These are phyloP conservation scores for Neopestalotiopsis rosae DNA, from an alignment of 2,329 filamentous ascomycete species.

Conservation along the genomic window DNA sequence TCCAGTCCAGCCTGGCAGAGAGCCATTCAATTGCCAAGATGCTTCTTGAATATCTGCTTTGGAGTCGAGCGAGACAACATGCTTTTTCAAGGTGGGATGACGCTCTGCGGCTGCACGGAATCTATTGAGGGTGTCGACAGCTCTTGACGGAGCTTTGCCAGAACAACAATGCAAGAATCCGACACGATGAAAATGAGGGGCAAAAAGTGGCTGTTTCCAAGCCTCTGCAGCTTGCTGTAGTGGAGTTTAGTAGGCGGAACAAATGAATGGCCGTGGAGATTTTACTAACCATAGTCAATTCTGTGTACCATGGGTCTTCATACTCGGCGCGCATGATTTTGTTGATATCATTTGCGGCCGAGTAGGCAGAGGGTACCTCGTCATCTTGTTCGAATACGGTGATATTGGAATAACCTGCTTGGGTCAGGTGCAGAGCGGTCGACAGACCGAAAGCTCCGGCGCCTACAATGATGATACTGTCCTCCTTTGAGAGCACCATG, in stretches of 20 bases:
- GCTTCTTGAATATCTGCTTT: constrained; percentile 9
- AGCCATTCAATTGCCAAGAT: background rate
- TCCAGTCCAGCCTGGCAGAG: constrained; percentile 50
- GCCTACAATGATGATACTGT: constrained; percentile 13
- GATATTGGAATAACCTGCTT: constrained; percentile 9
- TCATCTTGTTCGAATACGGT: constrained; percentile 12
- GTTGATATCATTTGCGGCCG: constrained; percentile 10
- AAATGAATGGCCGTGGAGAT: background rate
- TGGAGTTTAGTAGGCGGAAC: background rate
- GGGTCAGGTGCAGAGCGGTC: constrained; percentile 3
- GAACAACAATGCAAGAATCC: constrained; percentile 6
- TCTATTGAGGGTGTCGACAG: constrained; percentile 5
- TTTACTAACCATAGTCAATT: constrained; percentile 3
- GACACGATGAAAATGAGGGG: constrained; percentile 9
- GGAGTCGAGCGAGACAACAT: background rate
- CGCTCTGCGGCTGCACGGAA: constrained; percentile 2
- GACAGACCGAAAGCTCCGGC: constrained; percentile 11
- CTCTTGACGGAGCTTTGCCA: background rate
- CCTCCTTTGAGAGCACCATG: constrained; percentile 4
- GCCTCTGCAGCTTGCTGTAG: constrained; percentile 1
- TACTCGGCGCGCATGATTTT: constrained; percentile 14
- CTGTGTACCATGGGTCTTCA: constrained; percentile 9
- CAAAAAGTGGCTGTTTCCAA: constrained; percentile 8
- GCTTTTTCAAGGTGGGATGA: background rate
- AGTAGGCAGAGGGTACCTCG: constrained; percentile 6